These are phyloP conservation scores for Nymphaea colorata DNA, from an alignment of 164 flowering plant species.

Conservation along the genomic window DNA sequence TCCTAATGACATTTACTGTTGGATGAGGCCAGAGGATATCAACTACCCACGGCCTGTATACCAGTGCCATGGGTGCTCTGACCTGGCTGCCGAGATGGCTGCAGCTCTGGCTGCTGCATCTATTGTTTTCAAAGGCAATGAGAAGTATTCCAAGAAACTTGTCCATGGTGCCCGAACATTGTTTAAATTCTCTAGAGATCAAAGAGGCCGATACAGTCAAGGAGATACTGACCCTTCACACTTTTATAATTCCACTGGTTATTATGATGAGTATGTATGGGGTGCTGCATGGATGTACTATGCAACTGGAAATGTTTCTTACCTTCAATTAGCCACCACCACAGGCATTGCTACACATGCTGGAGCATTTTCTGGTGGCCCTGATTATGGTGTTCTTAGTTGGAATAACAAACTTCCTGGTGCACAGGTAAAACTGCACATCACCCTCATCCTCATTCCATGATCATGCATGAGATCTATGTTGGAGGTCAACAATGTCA, in stretches of 20 bases:
- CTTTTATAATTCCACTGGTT: conserved; percentile 78
- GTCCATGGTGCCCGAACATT: conserved; percentile 89
- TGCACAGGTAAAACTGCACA: conserved; percentile 43
- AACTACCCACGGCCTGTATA: conserved; percentile 61
- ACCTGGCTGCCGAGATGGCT: conserved; percentile 96
- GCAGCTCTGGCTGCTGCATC: conserved; percentile 96
- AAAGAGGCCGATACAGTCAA: conserved; percentile 71
- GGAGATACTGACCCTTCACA: conserved; percentile 41
- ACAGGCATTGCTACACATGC: conserved; percentile 76
- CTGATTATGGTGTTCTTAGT: conserved; percentile 80
- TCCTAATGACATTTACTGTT: conserved; percentile 91
- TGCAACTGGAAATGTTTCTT: conserved; percentile 81
- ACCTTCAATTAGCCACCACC: conserved; percentile 65
- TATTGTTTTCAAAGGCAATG: conserved; percentile 77
- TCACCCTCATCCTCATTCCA: not conserved
- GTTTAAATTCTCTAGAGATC: conserved; percentile 60
- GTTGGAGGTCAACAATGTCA: not conserved
- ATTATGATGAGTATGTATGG: conserved; percentile 94
- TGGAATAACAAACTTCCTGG: conserved; percentile 99
- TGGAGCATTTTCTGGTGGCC: conserved; percentile 57
- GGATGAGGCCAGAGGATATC: conserved; percentile 97
- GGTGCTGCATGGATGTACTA: conserved; percentile 94
- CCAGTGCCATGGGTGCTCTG: conserved; percentile 66
- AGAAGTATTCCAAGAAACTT: conserved; percentile 83
- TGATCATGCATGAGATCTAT: not conserved